Evolutionary conservation across 2,329 filamentous ascomycete genomes (phyloP).

Genomic region (Phaeomoniella chlamydospora): DNA sequence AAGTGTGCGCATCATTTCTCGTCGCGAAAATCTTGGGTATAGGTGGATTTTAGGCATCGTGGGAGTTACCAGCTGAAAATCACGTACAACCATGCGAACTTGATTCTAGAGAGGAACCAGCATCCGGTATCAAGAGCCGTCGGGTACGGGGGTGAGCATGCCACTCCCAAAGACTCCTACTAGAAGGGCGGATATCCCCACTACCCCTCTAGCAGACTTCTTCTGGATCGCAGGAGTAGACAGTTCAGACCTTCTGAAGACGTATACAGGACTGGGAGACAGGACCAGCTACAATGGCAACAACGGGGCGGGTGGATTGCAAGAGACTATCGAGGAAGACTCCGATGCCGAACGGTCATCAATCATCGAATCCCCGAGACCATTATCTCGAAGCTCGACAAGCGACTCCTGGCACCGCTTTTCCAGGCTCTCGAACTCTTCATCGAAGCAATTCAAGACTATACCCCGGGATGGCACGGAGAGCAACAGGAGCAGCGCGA

Average conservation of each 20-base stretch:
- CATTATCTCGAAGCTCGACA: conserved; percentile 18
- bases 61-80: too few relatives aligned
- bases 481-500: conserved; percentile 51
- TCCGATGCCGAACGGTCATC: conserved; percentile 33
- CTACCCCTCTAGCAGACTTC: conserved; percentile 48
- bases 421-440: conserved; percentile 18
- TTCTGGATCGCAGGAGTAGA: conserved; percentile 47
- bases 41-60: too few relatives aligned
- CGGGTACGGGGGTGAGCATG: too few relatives aligned
- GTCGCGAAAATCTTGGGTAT: too few relatives aligned
- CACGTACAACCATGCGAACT: too few relatives aligned
- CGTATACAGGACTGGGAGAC: conserved; percentile 21
- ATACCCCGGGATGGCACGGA: conserved; percentile 32
- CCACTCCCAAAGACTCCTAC: neutral
- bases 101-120: too few relatives aligned
- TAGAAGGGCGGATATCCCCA: conserved; percentile 13
- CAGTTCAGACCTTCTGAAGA: conserved; percentile 29
- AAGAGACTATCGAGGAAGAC: conserved; percentile 49
- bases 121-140: too few relatives aligned
- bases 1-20: too few relatives aligned
- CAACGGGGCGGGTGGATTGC: conserved; percentile 23
- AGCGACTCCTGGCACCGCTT: conserved; percentile 25
- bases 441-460: conserved; percentile 32
- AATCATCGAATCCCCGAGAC: conserved; percentile 21
- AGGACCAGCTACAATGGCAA: conserved; percentile 23